Conservation (phyloP, 2,329 filamentous ascomycete genomes). For the Stagonosporopsis tanaceti region DNA sequence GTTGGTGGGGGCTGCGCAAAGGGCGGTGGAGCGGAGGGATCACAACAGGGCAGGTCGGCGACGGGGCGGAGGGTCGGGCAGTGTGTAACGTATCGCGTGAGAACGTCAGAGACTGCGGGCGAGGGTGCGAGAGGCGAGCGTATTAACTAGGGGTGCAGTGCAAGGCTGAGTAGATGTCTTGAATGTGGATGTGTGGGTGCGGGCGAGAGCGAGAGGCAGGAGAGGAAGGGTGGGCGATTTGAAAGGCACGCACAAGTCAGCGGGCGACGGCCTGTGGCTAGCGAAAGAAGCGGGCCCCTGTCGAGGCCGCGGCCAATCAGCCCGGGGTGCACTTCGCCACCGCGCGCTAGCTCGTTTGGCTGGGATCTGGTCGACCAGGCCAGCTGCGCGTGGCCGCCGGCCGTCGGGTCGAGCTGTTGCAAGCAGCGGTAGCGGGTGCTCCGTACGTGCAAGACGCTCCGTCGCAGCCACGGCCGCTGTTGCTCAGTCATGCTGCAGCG, state of each 20-base stretch:
- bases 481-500: not conserved
- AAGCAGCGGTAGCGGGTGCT: not conserved
- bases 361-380: conserved; percentile 13
- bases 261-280: conserved; percentile 21
- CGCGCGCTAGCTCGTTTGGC: conserved; percentile 9
- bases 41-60: conserved; percentile 38
- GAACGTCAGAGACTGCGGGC: conserved; percentile 23
- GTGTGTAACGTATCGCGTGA: conserved; percentile 18
- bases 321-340: conserved; percentile 24
- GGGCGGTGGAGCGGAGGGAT: conserved; percentile 23
- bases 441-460: not conserved
- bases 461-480: not conserved
- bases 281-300: conserved; percentile 15
- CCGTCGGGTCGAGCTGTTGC: not conserved
- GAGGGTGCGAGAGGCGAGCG: conserved; percentile 19
- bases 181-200: conserved; percentile 22
- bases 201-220: conserved; percentile 27
- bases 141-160: conserved; percentile 37
- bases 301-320: conserved; percentile 5
- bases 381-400: not conserved
- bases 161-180: conserved; percentile 34
- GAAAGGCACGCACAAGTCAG: conserved; percentile 27
- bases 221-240: conserved; percentile 25
- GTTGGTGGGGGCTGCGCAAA: conserved; percentile 30
- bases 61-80: conserved; percentile 10